A percentile compares a stretch with the other conserved stretches of the same genome.
phyloP scores from a whole-genome alignment of 192 early-diverging fungal genomes.

The Radiomyces spectabilis region DNA sequence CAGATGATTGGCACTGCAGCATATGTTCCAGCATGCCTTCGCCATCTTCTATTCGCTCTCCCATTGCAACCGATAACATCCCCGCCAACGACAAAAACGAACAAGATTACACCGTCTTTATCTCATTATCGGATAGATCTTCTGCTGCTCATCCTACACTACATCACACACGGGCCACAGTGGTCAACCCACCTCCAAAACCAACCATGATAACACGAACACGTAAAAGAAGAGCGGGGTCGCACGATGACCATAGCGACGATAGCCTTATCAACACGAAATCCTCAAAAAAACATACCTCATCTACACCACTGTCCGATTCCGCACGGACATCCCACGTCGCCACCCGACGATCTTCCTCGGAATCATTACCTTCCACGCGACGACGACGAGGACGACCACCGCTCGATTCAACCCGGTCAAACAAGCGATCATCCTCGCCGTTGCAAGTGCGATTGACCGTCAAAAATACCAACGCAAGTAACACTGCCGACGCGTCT shows the following conservation, averaged over 20 bases:
- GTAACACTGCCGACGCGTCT: neutral
- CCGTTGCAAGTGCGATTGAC: neutral
- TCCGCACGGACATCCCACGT: neutral
- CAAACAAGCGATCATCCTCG: neutral
- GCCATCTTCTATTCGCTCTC: conserved; percentile 13
- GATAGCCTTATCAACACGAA: neutral
- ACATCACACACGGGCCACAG: neutral
- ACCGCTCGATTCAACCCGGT: neutral
- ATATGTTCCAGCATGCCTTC: conserved; percentile 19
- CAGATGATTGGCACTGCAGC: conserved; percentile 38
- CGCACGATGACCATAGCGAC: neutral
- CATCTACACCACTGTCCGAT: neutral
- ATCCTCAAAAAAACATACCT: neutral
- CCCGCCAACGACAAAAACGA: conserved; percentile 4
- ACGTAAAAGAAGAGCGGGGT: neutral
- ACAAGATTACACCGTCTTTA: conserved; percentile 5
- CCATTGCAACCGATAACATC: too few species aligned
- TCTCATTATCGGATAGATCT: neutral
- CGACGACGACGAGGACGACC: neutral
- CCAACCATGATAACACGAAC: neutral
- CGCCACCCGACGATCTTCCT: neutral
- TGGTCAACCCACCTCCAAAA: conserved; percentile 2
- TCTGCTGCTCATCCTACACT: neutral
- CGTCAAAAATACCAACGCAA: neutral
- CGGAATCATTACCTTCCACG: neutral